Evolutionary conservation across 805 yeast species (phyloP).

Genomic region (Suhomyces pyralidae): DNA sequence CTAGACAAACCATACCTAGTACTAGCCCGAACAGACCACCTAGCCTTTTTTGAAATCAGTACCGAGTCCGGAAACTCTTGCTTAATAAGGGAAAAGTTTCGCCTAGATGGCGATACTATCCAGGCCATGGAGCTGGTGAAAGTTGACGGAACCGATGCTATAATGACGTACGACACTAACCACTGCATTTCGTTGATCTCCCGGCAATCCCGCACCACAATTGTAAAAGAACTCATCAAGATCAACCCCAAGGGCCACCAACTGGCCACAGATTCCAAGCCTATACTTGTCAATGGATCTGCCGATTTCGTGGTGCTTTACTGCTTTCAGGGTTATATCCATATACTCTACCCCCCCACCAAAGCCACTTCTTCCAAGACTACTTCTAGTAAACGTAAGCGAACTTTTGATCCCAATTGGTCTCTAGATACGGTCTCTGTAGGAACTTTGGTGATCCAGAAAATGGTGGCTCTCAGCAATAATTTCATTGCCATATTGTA

Average conservation of each 20-base stretch:
- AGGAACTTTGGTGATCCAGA: slow-evolving; percentile 18
- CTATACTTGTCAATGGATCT: slow-evolving; percentile 16
- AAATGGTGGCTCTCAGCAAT: slow-evolving; percentile 11
- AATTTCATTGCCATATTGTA: slow-evolving; percentile 26
- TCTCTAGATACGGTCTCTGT: slow-evolving; percentile 10
- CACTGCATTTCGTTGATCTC: not conserved
- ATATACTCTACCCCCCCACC: slow-evolving; percentile 1
- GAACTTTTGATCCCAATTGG: slow-evolving; percentile 1
- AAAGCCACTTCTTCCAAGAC: not conserved
- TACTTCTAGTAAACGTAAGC: not conserved
- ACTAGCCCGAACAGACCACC: not conserved
- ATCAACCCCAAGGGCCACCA: slow-evolving; percentile 23
- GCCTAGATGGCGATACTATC: not conserved
- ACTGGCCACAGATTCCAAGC: slow-evolving; percentile 19
- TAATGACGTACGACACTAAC: not conserved
- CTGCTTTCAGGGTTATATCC: slow-evolving; percentile 10
- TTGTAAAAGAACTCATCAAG: slow-evolving; percentile 5
- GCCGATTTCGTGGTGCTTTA: slow-evolving; percentile 18
- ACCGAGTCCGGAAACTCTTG: not conserved
- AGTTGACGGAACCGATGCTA: not conserved
- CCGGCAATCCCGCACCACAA: not conserved
- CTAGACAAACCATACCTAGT: not conserved
- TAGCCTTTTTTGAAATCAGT: not conserved
- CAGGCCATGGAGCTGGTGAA: not conserved
- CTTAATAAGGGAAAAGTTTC: not conserved